Evolutionary conservation across 306 rosid species (phyloP), one percentile per base, ranked within the genome.

Genomic region (Nissolia schottii): DNA sequence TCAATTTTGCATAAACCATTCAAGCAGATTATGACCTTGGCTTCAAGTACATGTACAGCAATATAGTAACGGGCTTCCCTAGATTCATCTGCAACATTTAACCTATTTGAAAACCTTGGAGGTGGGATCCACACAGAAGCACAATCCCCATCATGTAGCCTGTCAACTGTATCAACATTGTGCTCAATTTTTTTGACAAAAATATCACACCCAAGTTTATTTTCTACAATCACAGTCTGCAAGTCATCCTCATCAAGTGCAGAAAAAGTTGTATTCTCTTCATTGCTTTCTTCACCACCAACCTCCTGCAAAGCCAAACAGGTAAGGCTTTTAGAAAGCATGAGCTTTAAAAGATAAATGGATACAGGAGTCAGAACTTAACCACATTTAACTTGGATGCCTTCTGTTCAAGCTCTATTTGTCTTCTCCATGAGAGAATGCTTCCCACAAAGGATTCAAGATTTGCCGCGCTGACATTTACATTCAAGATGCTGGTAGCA

Each of bases 201-300:
- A 14, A 89, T 83, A 72, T 89, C 93, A 37, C 95, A 85, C 55
- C 99, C 99, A 74, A 94, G 99, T 73, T 85, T 86, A 80, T 94
- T 94, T 84, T 94, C 97, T 67, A 94, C 57, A 38, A 90, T 59
- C 56, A 92, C 84, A 34, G 97, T 91, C 86, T 88, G 99, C 78
- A 91, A 82, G 78, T 94, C 99, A 81, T 94, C 97, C 76, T 89
- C 96, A 82, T 94, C 99, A 74, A 94, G 73, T 9, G 97, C 96
- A 49, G 97, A 94, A 78, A 87, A 82, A 66, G 93, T 82, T 67
- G 81, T 49, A 76, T 76, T 79, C 41, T 83, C 89, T 69, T 84
- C 92, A 55, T 75, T 83, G 64, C 74, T 74, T 40, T 67, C 79
- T 68, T 71, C 79, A 79, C 71, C 75, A 62, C 86, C 79, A 82